Conservation (phyloP, 495 filamentous ascomycete species). For the Tuber microsphaerosporum region DNA sequence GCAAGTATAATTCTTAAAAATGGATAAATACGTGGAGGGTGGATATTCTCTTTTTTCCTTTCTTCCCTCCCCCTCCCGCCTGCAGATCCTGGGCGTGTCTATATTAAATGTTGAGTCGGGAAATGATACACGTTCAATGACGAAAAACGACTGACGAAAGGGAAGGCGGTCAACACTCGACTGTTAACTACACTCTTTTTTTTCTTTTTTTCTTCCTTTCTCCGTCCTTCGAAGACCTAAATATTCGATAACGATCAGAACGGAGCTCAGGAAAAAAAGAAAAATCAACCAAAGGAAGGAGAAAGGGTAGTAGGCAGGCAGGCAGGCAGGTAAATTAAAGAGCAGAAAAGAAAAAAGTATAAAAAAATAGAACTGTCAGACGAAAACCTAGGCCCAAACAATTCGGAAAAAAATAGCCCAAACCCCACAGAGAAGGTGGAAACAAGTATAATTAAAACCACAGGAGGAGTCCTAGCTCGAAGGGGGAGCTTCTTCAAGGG, state of each 20-base stretch:
- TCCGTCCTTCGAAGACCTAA: background rate
- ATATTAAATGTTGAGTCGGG: background rate
- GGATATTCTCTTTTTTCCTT: conserved; percentile 29
- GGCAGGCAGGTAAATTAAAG: background rate
- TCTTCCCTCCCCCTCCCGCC: conserved; percentile 15
- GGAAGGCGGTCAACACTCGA: background rate
- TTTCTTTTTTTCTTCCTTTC: background rate
- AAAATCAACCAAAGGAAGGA: background rate
- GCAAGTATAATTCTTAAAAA: conserved; percentile 7
- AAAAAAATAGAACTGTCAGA: background rate
- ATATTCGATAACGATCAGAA: background rate
- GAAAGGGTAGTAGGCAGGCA: background rate
- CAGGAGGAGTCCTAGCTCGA: background rate
- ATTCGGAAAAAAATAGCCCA: background rate
- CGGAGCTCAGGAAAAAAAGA: background rate
- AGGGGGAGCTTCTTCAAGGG: background rate
- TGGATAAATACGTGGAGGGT: conserved; percentile 38
- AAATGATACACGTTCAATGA: background rate
- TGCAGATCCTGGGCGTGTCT: background rate
- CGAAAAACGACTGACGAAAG: conserved; percentile 1
- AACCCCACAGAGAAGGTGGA: background rate
- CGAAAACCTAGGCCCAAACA: background rate
- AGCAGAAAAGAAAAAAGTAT: background rate
- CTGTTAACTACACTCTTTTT: conserved; percentile 5
- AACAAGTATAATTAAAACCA: background rate